Evolutionary conservation across 1,284 basidiomycete species (phyloP), one percentile per base, ranked within the genome.

Genomic region (Leccinum subrobustum): DNA sequence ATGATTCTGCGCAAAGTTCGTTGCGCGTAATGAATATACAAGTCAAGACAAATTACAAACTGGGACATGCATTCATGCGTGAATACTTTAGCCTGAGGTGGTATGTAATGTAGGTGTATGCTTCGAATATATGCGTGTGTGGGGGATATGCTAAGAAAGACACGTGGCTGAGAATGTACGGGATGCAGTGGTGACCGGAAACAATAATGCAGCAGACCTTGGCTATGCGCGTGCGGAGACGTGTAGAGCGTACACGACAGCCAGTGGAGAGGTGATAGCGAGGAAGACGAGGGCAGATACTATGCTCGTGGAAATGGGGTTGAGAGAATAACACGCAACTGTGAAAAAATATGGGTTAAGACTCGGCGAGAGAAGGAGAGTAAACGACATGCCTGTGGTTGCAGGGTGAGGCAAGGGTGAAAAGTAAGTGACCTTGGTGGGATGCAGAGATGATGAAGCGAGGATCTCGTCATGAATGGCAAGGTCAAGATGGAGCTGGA

Each of bases 341-440:
- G 33, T 29, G 29, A 58, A 50, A 56, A 37, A 11, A 0, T 9
- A 7, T 9, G 33, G n/a, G 56, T 73, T 42, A 44, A 62, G 56
- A 58, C 6, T 3, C 14, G 6, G 37, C 6, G 1, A 6, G 42
- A 39, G 33, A 55, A 1, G 47, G 9, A 35, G 9, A 35, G 27
- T 8, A 16, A 6, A 11, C 3, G 47, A 67, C 70, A 51, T 68
- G 27, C 69, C 72, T 59, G 25, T 52, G 33, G 59, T 8, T 16
- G 54, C 55, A 29, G 65, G 56, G 25, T 60, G 44, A 14, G 64
- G 62, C 4, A 60, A 47, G 7, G 72, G 62, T 9, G 72, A 65
- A 39, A 70, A 71, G 48, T 71, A 71, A 31, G 70, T 71, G 54
- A 68, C 62, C 53, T 71, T 73, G 37, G 63, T 68, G 25, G 72